These are phyloP conservation scores for Saccharomycopsis synnaedendra DNA, from an alignment of 805 yeast genomes.

Conservation along the genomic window DNA sequence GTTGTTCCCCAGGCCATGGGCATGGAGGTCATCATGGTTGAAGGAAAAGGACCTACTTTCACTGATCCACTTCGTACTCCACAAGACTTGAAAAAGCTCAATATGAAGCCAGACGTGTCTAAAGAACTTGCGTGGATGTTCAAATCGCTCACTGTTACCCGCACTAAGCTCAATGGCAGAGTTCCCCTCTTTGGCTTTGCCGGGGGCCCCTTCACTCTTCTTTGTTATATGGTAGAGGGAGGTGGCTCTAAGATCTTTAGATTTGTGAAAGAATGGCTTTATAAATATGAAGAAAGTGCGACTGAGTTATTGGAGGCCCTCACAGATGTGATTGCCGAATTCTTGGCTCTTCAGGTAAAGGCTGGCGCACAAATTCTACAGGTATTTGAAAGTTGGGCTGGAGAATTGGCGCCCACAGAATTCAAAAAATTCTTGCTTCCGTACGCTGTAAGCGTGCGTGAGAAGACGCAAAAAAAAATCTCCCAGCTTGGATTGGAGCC, in stretches of 20 bases:
- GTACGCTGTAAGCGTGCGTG: constrained; percentile 66
- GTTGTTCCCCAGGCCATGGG: constrained; percentile 99
- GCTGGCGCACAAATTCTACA: constrained; percentile 99
- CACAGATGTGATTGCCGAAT: constrained; percentile 85
- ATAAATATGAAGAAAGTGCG: constrained; percentile 61
- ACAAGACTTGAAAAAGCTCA: constrained; percentile 48
- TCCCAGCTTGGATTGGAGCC: constrained; percentile 62
- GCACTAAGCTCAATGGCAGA: constrained; percentile 74
- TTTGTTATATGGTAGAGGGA: constrained; percentile 97
- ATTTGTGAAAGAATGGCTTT: constrained; percentile 87
- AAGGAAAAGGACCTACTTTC: constrained; percentile 90
- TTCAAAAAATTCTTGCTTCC: constrained; percentile 85
- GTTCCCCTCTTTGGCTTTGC: constrained; percentile 93
- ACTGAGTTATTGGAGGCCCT: constrained; percentile 62
- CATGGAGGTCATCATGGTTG: constrained; percentile 85
- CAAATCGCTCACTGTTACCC: constrained; percentile 84
- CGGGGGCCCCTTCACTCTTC: constrained; percentile 96
- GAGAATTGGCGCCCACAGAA: constrained; percentile 86
- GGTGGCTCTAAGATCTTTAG: constrained; percentile 90
- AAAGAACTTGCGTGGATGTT: constrained; percentile 90
- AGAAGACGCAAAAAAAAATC: constrained; percentile 56
- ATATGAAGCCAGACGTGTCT: constrained; percentile 56
- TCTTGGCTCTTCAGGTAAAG: constrained; percentile 83
- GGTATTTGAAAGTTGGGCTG: constrained; percentile 97
- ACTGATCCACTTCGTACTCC: constrained; percentile 76